Percentiles rank a stretch among this genome's conserved stretches.
These are phyloP conservation scores for Kuraishia molischiana DNA, from an alignment of 805 yeast species.

Conservation along the genomic window DNA sequence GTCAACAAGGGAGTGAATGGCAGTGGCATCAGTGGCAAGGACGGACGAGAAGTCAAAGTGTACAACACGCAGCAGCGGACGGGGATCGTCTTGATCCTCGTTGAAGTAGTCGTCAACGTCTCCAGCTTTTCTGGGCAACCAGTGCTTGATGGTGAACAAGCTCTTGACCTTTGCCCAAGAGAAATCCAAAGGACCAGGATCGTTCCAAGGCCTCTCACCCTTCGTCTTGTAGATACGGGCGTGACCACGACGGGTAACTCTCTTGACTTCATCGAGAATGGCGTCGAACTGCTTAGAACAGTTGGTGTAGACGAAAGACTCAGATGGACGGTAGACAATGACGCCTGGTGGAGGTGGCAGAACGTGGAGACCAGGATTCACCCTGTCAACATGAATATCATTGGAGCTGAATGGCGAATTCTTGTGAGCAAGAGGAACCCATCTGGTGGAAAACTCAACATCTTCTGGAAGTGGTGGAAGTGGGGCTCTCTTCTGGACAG, in stretches of 20 bases:
- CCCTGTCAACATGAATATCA: slow-evolving; percentile 19
- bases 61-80: slow-evolving; percentile 62
- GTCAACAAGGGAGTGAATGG: slow-evolving; percentile 71
- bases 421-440: slow-evolving; percentile 54
- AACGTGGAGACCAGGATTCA: slow-evolving; percentile 50
- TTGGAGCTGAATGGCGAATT: slow-evolving; percentile 9
- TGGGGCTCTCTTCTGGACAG: background rate
- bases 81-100: slow-evolving; percentile 26
- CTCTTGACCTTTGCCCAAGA: slow-evolving; percentile 9
- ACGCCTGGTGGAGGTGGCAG: slow-evolving; percentile 87
- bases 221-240: slow-evolving; percentile 24
- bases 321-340: slow-evolving; percentile 73
- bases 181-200: slow-evolving; percentile 57
- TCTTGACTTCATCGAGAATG: slow-evolving; percentile 58
- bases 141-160: background rate
- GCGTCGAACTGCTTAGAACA: slow-evolving; percentile 63
- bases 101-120: slow-evolving; percentile 12
- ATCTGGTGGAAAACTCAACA: slow-evolving; percentile 42
- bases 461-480: slow-evolving; percentile 3
- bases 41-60: slow-evolving; percentile 80
- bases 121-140: slow-evolving; percentile 8
- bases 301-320: slow-evolving; percentile 76
- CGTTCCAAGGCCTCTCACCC: slow-evolving; percentile 84
- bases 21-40: slow-evolving; percentile 68
- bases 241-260: slow-evolving; percentile 51